Conservation (phyloP, 768 basidiomycete species). For the Gelatoporia subvermispora region DNA sequence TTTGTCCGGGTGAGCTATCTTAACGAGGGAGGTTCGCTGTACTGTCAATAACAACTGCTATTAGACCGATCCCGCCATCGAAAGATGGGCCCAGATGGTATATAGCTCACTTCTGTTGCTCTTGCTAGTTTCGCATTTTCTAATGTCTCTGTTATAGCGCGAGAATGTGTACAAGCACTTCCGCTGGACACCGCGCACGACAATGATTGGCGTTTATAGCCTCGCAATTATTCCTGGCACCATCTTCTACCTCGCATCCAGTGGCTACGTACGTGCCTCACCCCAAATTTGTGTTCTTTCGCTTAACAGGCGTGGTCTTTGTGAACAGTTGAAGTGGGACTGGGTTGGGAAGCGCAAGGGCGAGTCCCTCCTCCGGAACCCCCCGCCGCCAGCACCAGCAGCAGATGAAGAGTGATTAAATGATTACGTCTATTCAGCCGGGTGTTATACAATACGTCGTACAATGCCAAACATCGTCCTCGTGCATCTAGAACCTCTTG, state of each 20-base stretch:
- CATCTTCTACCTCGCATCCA: slow-evolving; percentile 39
- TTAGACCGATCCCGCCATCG: slow-evolving; percentile 46
- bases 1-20: too few species aligned
- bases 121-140: not conserved
- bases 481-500: slow-evolving; percentile 57
- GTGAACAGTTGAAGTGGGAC: slow-evolving; percentile 45
- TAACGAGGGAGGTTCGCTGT: too few species aligned
- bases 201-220: slow-evolving; percentile 57
- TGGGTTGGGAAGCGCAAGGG: slow-evolving; percentile 49
- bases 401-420: slow-evolving; percentile 13
- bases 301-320: not conserved
- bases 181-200: slow-evolving; percentile 67
- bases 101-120: not conserved
- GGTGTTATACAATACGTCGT: not conserved
- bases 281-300: not conserved
- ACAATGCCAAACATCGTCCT: not conserved
- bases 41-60: too few species aligned
- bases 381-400: slow-evolving; percentile 13
- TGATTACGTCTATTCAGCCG: too few species aligned
- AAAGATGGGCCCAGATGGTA: slow-evolving; percentile 60
- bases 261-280: slow-evolving; percentile 32
- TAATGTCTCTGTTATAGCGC: slow-evolving; percentile 41
- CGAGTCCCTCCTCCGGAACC: slow-evolving; percentile 30
- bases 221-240: slow-evolving; percentile 60
- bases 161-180: slow-evolving; percentile 84